phyloP scores from a whole-genome alignment of 371 early-diverging fungal species.

The Mortierella sp. region DNA sequence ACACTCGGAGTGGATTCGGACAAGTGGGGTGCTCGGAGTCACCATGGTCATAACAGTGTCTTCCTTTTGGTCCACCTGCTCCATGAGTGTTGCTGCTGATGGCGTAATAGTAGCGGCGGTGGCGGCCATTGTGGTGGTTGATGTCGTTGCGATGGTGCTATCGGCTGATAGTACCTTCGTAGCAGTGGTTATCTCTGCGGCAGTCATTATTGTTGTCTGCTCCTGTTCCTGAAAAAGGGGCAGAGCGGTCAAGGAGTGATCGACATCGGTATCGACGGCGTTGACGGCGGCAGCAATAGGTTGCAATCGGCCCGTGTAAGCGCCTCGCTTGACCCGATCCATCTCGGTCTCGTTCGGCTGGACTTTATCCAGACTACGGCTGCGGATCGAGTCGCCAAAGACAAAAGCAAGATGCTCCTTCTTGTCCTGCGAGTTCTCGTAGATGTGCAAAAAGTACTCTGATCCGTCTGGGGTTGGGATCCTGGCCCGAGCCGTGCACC shows the following conservation, averaged over 20 bases:
- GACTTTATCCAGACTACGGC: conserved; percentile 74
- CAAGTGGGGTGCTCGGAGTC: conserved; percentile 71
- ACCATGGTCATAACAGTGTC: conserved; percentile 7
- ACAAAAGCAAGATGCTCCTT: conserved; percentile 96
- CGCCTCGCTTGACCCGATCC: conserved; percentile 85
- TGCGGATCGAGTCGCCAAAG: conserved; percentile 87
- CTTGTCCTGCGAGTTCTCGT: conserved; percentile 85
- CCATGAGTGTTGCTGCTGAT: neutral
- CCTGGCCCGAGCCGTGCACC: conserved; percentile 73
- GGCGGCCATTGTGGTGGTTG: neutral
- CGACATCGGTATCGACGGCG: neutral
- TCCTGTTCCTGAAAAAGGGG: conserved; percentile 4
- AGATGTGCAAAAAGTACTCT: conserved; percentile 88
- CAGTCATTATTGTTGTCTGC: neutral
- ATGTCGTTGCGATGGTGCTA: neutral
- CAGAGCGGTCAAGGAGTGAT: neutral
- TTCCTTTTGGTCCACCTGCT: neutral
- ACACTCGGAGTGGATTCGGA: conserved; percentile 96
- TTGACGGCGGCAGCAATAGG: conserved; percentile 49
- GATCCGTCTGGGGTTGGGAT: conserved; percentile 91
- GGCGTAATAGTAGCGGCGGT: neutral
- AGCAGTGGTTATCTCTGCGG: neutral
- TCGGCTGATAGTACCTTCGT: neutral
- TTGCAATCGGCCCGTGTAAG: conserved; percentile 74
- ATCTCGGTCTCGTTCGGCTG: conserved; percentile 81